These are phyloP conservation scores for Oropetium thomaeum DNA, from an alignment of 176 grass and related monocot species.

Conservation along the genomic window DNA sequence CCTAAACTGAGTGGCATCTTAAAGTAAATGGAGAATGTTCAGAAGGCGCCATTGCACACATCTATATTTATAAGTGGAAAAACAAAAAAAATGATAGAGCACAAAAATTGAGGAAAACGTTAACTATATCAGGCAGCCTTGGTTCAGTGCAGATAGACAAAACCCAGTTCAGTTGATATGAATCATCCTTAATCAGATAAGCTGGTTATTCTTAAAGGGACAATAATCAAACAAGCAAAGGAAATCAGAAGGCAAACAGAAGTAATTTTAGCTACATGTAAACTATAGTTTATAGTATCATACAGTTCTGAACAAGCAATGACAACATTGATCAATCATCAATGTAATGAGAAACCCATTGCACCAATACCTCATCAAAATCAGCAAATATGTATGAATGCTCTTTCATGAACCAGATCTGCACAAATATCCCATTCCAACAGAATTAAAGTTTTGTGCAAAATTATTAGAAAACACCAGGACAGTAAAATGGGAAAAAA, in stretches of 20 bases:
- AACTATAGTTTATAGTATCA: neutral
- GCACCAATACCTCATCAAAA: slow-evolving; percentile 81
- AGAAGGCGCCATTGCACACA: neutral
- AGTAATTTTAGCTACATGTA: neutral
- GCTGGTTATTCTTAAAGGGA: neutral
- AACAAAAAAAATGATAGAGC: neutral
- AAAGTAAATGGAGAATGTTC: neutral
- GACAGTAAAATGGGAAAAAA: slow-evolving; percentile 7
- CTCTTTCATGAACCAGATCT: slow-evolving; percentile 93
- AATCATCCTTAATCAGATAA: slow-evolving; percentile 3
- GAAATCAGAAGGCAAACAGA: neutral
- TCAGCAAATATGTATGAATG: slow-evolving; percentile 78
- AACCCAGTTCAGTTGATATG: neutral
- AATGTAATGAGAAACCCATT: slow-evolving; percentile 12
- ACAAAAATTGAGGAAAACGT: slow-evolving; percentile 14
- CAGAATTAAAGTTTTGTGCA: slow-evolving; percentile 4
- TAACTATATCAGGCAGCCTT: neutral
- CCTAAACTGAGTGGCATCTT: neutral
- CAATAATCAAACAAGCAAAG: slow-evolving; percentile 9
- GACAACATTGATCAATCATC: neutral
- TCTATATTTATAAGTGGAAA: too few relatives aligned
- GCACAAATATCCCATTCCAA: slow-evolving; percentile 26
- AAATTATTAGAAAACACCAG: neutral
- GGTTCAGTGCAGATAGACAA: neutral
- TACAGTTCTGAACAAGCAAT: neutral